Evolutionary conservation across 768 basidiomycete species (phyloP).

Genomic region (Daedalea quercina): DNA sequence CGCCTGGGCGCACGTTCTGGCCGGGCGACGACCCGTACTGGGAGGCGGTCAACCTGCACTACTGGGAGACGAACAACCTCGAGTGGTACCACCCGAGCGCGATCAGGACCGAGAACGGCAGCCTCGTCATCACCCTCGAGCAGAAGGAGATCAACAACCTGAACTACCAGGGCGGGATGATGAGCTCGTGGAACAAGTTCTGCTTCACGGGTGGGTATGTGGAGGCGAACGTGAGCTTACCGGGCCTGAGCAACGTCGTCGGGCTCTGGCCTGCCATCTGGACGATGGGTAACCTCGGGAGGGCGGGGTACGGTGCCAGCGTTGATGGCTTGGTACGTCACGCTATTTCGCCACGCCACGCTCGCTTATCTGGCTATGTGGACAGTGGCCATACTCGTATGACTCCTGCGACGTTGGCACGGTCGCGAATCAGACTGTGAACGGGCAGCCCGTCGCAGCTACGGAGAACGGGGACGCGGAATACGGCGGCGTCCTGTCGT

Average conservation of each 20-base stretch:
- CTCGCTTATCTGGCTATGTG: conserved; percentile 3
- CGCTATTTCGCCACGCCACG: conserved; percentile 2
- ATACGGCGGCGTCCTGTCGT: conserved; percentile 57
- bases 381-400: conserved; percentile 76
- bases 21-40: conserved; percentile 84
- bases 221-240: conserved; percentile 60
- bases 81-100: conserved; percentile 87
- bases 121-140: conserved; percentile 68
- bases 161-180: conserved; percentile 62
- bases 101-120: conserved; percentile 66
- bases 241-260: conserved; percentile 54
- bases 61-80: conserved; percentile 45
- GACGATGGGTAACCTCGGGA: conserved; percentile 79
- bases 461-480: conserved; percentile 50
- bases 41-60: conserved; percentile 80
- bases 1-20: conserved; percentile 73
- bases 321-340: conserved; percentile 69
- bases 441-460: conserved; percentile 57
- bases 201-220: conserved; percentile 89
- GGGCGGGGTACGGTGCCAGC: conserved; percentile 84
- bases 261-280: conserved; percentile 78
- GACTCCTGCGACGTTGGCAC: conserved; percentile 94
- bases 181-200: conserved; percentile 82
- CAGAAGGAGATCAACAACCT: conserved; percentile 63
- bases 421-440: conserved; percentile 70